phyloP scores from a whole-genome alignment of 495 filamentous ascomycete genomes.

The Daldinia grandis region DNA sequence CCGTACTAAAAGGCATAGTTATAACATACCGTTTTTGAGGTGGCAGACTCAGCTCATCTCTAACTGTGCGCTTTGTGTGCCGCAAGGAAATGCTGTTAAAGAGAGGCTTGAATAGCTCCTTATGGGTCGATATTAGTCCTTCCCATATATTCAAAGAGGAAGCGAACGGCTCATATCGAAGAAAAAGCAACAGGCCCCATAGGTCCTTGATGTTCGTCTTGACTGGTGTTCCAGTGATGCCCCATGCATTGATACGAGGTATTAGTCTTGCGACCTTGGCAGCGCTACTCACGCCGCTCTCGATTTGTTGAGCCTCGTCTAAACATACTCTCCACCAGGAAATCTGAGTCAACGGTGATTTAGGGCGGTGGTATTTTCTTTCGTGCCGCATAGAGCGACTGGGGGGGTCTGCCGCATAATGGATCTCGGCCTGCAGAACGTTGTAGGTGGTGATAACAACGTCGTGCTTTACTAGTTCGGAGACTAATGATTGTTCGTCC shows the following conservation, averaged over 20 bases:
- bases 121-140: constrained; percentile 65
- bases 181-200: constrained; percentile 78
- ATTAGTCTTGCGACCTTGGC: constrained; percentile 81
- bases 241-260: constrained; percentile 88
- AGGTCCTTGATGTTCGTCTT: constrained; percentile 78
- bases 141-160: constrained; percentile 70
- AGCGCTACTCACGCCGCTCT: constrained; percentile 83
- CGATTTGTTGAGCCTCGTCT: constrained; percentile 96
- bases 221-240: constrained; percentile 90
- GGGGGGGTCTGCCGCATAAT: constrained; percentile 72
- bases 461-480: constrained; percentile 66
- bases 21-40: constrained; percentile 86
- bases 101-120: constrained; percentile 67
- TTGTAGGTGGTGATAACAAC: constrained; percentile 89
- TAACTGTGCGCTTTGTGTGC: constrained; percentile 83
- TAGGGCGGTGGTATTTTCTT: constrained; percentile 70
- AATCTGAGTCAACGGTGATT: constrained; percentile 78
- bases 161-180: constrained; percentile 79
- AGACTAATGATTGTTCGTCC: constrained; percentile 53
- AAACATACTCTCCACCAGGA: constrained; percentile 94
- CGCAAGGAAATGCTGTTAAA: constrained; percentile 77
- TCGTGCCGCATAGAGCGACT: constrained; percentile 70
- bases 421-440: constrained; percentile 78
- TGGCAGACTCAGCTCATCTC: constrained; percentile 75
- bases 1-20: constrained; percentile 83